Evolutionary conservation across 108 stramenopile genomes (phyloP).

Genomic region (Cyclotella atomus): DNA sequence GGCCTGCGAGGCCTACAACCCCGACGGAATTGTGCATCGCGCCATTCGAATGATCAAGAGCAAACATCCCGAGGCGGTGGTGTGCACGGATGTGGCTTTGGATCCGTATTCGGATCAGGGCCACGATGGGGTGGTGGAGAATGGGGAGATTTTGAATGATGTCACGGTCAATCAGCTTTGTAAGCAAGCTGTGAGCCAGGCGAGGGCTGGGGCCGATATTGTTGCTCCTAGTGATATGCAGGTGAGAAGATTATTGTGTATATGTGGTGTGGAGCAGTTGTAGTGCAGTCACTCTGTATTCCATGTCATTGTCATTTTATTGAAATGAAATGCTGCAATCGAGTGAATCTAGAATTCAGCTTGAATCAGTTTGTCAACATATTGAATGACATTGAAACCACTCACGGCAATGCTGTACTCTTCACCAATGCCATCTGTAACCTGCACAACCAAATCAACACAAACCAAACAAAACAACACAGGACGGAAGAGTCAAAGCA

Average conservation of each 20-base stretch:
- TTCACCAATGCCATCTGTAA: too few relatives aligned
- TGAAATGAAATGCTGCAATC: too few relatives aligned
- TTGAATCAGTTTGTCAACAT: conserved; percentile 15
- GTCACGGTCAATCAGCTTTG: conserved; percentile 96
- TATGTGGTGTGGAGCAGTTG: too few relatives aligned
- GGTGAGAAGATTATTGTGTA: too few relatives aligned
- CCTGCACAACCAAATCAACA: not conserved
- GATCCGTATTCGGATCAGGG: conserved; percentile 99
- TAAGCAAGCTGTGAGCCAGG: conserved; percentile 96
- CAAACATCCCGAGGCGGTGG: conserved; percentile 86
- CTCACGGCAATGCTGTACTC: too few relatives aligned
- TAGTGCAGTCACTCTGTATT: too few relatives aligned
- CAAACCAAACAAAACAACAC: not conserved
- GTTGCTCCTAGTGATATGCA: conserved; percentile 98
- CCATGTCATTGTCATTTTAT: too few relatives aligned
- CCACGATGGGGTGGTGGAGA: conserved; percentile 97
- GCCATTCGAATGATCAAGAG: conserved; percentile 96
- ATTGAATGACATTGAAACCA: too few relatives aligned
- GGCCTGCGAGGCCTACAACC: conserved; percentile 97
- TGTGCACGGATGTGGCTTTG: conserved; percentile 96
- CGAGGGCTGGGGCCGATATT: conserved; percentile 94
- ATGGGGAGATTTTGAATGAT: conserved; percentile 97
- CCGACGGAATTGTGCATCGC: conserved; percentile 94
- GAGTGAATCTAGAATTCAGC: too few relatives aligned
- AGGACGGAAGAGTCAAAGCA: conserved; percentile 97